Percentiles rank a stretch among this genome's conserved stretches.
Conservation (phyloP, 495 filamentous ascomycete genomes). For the Neurospora sp. region DNA sequence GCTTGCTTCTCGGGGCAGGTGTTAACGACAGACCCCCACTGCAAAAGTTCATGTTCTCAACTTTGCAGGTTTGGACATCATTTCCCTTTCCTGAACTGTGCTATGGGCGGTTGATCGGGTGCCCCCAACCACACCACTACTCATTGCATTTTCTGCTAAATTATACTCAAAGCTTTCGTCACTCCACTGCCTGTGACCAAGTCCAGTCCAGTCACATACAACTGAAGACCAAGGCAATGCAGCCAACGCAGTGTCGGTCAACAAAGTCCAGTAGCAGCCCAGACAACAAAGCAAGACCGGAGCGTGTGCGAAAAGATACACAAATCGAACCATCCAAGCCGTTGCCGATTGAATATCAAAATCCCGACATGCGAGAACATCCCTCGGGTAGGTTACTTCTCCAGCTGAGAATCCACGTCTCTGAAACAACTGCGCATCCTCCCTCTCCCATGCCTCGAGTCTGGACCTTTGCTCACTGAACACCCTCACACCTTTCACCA, state of each 20-base stretch:
- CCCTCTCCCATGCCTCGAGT: not conserved
- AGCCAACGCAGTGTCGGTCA: not conserved
- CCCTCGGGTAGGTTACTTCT: not conserved
- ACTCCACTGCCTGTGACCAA: not conserved
- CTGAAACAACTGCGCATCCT: not conserved
- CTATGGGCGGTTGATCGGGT: not conserved
- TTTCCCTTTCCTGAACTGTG: not conserved
- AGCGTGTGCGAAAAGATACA: not conserved
- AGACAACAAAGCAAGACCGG: not conserved
- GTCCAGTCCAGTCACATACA: too few relatives aligned
- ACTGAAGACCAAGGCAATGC: not conserved
- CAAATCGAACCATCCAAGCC: not conserved
- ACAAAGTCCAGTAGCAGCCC: not conserved
- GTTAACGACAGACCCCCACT: not conserved
- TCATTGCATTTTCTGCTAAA: not conserved
- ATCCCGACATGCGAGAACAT: not conserved
- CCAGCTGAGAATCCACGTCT: not conserved
- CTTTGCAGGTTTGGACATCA: not conserved
- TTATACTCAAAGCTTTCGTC: not conserved
- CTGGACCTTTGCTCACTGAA: not conserved
- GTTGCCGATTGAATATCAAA: not conserved
- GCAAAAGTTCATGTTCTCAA: not conserved
- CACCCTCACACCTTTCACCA: not conserved
- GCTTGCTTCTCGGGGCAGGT: not conserved
- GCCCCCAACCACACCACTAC: not conserved